phyloP scores from a whole-genome alignment of 2,329 filamentous ascomycete species.

The Curvularia hawaiiensis region DNA sequence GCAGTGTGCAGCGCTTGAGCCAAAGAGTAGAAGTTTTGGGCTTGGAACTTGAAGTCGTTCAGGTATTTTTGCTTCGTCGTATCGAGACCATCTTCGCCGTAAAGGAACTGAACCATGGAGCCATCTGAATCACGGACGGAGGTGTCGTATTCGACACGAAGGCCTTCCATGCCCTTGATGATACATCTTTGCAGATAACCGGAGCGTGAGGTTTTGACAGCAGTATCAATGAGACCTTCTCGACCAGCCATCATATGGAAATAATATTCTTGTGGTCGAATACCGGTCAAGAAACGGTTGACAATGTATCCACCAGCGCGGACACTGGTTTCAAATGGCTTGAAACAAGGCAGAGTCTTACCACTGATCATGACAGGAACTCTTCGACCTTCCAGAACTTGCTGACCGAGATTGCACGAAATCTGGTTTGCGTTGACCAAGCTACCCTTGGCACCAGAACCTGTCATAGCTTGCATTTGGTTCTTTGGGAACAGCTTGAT shows the following conservation, averaged over 20 bases:
- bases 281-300: slow-evolving; percentile 96
- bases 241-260: slow-evolving; percentile 99
- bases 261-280: slow-evolving; percentile 96
- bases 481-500: slow-evolving; percentile 94
- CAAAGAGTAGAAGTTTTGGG: slow-evolving; percentile 83
- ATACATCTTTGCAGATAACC: slow-evolving; percentile 96
- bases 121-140: slow-evolving; percentile 95
- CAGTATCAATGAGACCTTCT: slow-evolving; percentile 98
- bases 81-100: slow-evolving; percentile 94
- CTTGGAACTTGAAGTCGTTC: slow-evolving; percentile 85
- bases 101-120: slow-evolving; percentile 90
- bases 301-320: slow-evolving; percentile 92
- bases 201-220: slow-evolving; percentile 96
- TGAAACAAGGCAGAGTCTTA: slow-evolving; percentile 93
- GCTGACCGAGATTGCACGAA: slow-evolving; percentile 95
- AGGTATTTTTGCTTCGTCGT: slow-evolving; percentile 94
- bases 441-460: slow-evolving; percentile 91
- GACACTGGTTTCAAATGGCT: slow-evolving; percentile 85
- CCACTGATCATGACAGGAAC: slow-evolving; percentile 98
- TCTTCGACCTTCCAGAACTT: slow-evolving; percentile 91
- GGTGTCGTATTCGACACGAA: slow-evolving; percentile 90
- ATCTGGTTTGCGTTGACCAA: slow-evolving; percentile 96
- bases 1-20: slow-evolving; percentile 75
- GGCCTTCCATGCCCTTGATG: slow-evolving; percentile 97
- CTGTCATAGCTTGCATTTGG: slow-evolving; percentile 99